These are phyloP conservation scores for Pseudocercospora ulei DNA, from an alignment of 2,329 filamentous ascomycete species.

Conservation along the genomic window DNA sequence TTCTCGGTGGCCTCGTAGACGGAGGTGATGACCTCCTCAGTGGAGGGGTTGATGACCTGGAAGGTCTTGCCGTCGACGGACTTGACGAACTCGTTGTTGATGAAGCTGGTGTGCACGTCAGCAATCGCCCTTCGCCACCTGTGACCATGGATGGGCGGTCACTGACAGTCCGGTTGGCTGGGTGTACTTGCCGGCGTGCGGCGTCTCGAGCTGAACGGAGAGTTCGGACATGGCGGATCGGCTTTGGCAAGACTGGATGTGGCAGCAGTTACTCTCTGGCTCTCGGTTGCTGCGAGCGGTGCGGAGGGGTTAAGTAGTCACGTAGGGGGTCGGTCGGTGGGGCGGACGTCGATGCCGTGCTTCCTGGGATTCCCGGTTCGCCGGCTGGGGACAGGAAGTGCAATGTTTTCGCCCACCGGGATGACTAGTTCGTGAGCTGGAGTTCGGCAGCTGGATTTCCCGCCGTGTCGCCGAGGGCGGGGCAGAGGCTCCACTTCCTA, in stretches of 20 bases:
- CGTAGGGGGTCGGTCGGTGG: no score
- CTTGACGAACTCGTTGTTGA: constrained; percentile 86
- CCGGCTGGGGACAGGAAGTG: constrained; percentile 12
- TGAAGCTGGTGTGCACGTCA: constrained; percentile 51
- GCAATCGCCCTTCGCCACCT: constrained; percentile 1
- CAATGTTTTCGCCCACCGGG: constrained; percentile 24
- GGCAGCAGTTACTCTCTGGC: constrained; percentile 11
- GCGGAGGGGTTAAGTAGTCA: constrained; percentile 26
- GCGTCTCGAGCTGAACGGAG: constrained; percentile 57
- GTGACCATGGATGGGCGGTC: background rate
- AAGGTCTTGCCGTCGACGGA: constrained; percentile 79
- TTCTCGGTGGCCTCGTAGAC: constrained; percentile 82
- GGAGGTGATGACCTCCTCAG: constrained; percentile 72
- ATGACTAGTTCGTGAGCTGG: constrained; percentile 14
- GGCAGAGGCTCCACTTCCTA: no score
- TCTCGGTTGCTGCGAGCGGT: constrained; percentile 20
- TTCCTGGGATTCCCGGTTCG: constrained; percentile 17
- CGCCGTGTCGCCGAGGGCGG: no score
- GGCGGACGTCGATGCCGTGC: no score
- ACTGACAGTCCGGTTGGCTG: constrained; percentile 49
- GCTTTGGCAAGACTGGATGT: constrained; percentile 20
- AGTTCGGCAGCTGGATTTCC: no score
- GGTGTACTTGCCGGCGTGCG: constrained; percentile 51
- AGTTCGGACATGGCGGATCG: constrained; percentile 37
- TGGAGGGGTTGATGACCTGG: constrained; percentile 81